Evolutionary conservation across 1,139 yeast genomes (phyloP), one percentile per base, ranked within the genome.

Genomic region (Taphrina wiesneri): DNA sequence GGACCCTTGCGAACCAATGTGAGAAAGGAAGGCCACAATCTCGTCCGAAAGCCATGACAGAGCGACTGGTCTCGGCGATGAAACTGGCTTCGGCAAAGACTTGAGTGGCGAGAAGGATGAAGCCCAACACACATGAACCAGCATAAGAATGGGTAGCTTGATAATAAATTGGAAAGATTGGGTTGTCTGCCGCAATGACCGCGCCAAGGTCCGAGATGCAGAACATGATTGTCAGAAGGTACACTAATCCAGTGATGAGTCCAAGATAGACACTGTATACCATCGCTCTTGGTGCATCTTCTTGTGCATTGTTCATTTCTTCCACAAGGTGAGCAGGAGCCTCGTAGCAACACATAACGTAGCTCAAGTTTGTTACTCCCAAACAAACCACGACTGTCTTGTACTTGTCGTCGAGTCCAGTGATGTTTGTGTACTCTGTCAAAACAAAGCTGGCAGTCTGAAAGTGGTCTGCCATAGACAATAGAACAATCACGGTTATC

Each of bases 321-420:
- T 89, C 96, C 41, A 91, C 85, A 80, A 89, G 83, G 6, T 93
- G 86, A 19, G 90, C 89, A 30, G 90, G 79, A 83, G 89, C 86
- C 30, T 93, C 93, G 74, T 87, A 89, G 0, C 96, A 96, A 68
- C 89, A 88, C 72, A 88, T 79, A 28, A 93, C 88, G 75, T 88
- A 88, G 51, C 88, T 86, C 0, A 92, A 85, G 71, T 89, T 87
- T 74, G 88, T 92, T 66, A 89, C 81, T 0, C 95, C 95, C 47
- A 88, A 68, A 23, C 72, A 67, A 19, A 72, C 71, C 7, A 69
- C 72, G 34, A 69, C 68, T 34, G 72, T 70, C 69, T 70, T 68
- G 52, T 49, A 60, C 13, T 54, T 54, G 36, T 70, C 70, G 21
- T 67, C 67, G 63, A 68, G 70, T 5, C 73, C 73, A 4, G 73